Percentiles rank a stretch among this genome's conserved stretches.
phyloP scores from a whole-genome alignment of 2,329 filamentous ascomycete species.

The Epicoccum nigrum region DNA sequence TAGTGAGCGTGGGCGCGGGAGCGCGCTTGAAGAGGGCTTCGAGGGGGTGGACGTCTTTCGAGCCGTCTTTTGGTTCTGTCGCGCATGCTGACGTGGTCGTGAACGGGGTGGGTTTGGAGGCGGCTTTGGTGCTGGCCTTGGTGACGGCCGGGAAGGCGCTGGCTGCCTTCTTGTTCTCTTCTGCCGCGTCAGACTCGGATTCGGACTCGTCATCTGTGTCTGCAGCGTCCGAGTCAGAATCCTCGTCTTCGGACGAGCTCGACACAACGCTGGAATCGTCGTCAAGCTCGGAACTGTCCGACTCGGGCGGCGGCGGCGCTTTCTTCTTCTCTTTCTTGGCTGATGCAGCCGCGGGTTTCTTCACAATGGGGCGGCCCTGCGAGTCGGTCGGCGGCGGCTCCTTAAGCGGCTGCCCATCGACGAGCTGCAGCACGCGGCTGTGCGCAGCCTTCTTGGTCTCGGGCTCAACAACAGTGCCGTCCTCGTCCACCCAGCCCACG shows the following conservation, averaged over 20 bases:
- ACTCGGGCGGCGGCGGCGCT: conserved; percentile 31
- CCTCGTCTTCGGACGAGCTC: conserved; percentile 42
- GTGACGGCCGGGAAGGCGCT: conserved; percentile 21
- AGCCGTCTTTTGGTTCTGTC: too few relatives aligned
- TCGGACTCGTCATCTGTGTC: conserved; percentile 18
- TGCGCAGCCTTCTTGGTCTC: conserved; percentile 48
- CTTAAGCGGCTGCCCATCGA: conserved; percentile 25
- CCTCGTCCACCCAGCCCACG: conserved; percentile 84
- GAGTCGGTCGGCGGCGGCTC: conserved; percentile 25
- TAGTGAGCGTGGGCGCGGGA: conserved; percentile 46
- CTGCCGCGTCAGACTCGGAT: conserved; percentile 12
- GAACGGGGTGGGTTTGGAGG: conserved; percentile 13
- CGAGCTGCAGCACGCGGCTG: conserved; percentile 41
- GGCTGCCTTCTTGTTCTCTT: conserved; percentile 4
- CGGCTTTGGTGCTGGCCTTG: conserved; percentile 16
- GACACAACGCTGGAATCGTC: conserved; percentile 46
- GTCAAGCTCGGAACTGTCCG: conserved; percentile 26
- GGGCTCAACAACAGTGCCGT: conserved; percentile 75
- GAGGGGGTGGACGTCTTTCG: conserved; percentile 73
- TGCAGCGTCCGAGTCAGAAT: conserved; percentile 15
- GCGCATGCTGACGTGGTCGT: conserved; percentile 14
- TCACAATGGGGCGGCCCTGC: conserved; percentile 24
- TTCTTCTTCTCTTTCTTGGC: conserved; percentile 33
- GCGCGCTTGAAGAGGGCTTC: conserved; percentile 89
- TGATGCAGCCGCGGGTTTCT: conserved; percentile 22